phyloP scores from a whole-genome alignment of 306 rosid genomes.

The Cicer cuneatum region DNA sequence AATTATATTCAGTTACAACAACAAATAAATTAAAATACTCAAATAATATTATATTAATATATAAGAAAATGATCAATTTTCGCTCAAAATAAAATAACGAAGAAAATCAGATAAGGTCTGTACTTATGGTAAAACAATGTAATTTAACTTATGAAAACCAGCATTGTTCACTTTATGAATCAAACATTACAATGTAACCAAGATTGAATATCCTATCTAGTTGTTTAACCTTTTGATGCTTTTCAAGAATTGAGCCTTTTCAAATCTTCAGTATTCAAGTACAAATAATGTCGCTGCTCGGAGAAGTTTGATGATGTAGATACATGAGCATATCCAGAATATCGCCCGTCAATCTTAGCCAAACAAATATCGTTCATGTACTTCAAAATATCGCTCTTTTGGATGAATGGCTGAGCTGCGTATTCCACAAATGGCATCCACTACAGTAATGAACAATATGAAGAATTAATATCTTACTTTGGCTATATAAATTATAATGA shows the following conservation, averaged over 20 bases:
- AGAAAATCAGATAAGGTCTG: background rate
- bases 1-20: too few species aligned
- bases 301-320: constrained; percentile 46
- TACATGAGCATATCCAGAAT: constrained; percentile 62
- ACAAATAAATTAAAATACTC: too few species aligned
- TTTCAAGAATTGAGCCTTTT: constrained; percentile 45
- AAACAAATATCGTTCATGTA: constrained; percentile 52
- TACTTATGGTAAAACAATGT: constrained; percentile 1
- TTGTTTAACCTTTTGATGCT: constrained; percentile 16
- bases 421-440: constrained; percentile 86
- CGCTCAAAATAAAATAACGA: too few species aligned
- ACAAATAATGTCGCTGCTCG: constrained; percentile 48
- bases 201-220: constrained; percentile 23
- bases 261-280: constrained; percentile 52
- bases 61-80: too few species aligned
- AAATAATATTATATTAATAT: too few species aligned
- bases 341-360: constrained; percentile 58
- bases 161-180: constrained; percentile 21
- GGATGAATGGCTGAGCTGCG: constrained; percentile 58
- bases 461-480: background rate
- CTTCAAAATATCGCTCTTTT: constrained; percentile 52
- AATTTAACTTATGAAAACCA: constrained; percentile 20
- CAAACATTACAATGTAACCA: constrained; percentile 31
- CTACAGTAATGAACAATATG: constrained; percentile 51
- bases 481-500: constrained; percentile 3